Conservation (phyloP, 2,329 filamentous ascomycete species). For the Bimuria novae-zelandiae region DNA sequence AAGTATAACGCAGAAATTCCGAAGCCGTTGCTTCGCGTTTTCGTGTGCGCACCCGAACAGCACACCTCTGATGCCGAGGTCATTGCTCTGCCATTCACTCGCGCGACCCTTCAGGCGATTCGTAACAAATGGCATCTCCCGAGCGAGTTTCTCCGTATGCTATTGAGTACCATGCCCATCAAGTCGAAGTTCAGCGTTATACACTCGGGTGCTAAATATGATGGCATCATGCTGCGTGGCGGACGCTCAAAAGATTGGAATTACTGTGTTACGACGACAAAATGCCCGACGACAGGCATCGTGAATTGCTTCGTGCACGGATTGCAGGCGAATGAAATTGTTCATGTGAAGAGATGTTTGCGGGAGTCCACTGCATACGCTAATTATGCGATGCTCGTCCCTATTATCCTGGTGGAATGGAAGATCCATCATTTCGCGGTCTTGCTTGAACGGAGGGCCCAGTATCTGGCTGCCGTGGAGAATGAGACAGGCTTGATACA, state of each 20-base stretch:
- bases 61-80: not conserved
- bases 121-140: not conserved
- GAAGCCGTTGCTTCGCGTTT: not conserved
- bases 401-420: not conserved
- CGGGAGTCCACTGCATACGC: not conserved
- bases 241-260: not conserved
- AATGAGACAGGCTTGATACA: constrained; percentile 1
- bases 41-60: not conserved
- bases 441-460: not conserved
- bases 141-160: not conserved
- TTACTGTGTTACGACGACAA: not conserved
- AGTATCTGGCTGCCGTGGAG: not conserved
- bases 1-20: not conserved
- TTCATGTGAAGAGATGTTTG: not conserved
- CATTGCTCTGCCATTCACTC: not conserved
- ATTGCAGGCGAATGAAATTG: not conserved
- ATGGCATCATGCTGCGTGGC: not conserved
- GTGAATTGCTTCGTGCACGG: constrained; percentile 1
- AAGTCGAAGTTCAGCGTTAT: not conserved
- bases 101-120: not conserved
- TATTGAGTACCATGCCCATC: constrained; percentile 1
- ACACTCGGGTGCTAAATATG: not conserved
- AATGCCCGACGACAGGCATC: not conserved
- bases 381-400: not conserved
- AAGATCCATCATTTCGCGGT: constrained; percentile 1